phyloP scores from a whole-genome alignment of 306 rosid species.

The Urtica urens region DNA sequence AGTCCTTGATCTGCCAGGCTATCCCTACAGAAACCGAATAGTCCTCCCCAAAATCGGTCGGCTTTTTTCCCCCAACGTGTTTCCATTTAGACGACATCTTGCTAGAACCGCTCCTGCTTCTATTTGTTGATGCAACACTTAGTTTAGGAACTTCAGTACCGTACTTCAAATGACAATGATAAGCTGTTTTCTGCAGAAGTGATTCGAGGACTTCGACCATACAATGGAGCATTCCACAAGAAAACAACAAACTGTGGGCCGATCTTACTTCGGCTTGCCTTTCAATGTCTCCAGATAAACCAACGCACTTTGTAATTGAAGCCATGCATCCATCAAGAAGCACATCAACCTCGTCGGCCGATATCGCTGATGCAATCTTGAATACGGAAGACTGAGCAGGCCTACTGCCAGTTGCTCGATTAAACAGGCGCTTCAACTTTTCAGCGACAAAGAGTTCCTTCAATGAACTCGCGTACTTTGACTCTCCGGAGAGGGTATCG shows the following conservation, averaged over 20 bases:
- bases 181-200: constrained; percentile 61
- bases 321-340: constrained; percentile 54
- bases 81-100: constrained; percentile 38
- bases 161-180: constrained; percentile 68
- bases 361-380: constrained; percentile 47
- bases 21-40: constrained; percentile 62
- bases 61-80: constrained; percentile 34
- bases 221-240: constrained; percentile 55
- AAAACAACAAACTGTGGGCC: constrained; percentile 62
- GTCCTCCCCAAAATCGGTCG: constrained; percentile 54
- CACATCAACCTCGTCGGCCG: constrained; percentile 46
- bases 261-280: constrained; percentile 72
- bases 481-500: constrained; percentile 37
- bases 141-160: constrained; percentile 41
- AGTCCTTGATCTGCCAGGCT: constrained; percentile 81
- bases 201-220: constrained; percentile 57
- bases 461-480: constrained; percentile 32
- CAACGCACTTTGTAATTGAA: constrained; percentile 52
- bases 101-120: constrained; percentile 37
- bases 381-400: constrained; percentile 60
- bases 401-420: constrained; percentile 40
- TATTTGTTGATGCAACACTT: constrained; percentile 33
- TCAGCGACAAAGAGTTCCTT: constrained; percentile 50
- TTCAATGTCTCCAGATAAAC: constrained; percentile 58
- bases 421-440: constrained; percentile 45